Evolutionary conservation across 805 yeast species (phyloP), one percentile per base, ranked within the genome.

Genomic region (Candida parachauliodes): DNA sequence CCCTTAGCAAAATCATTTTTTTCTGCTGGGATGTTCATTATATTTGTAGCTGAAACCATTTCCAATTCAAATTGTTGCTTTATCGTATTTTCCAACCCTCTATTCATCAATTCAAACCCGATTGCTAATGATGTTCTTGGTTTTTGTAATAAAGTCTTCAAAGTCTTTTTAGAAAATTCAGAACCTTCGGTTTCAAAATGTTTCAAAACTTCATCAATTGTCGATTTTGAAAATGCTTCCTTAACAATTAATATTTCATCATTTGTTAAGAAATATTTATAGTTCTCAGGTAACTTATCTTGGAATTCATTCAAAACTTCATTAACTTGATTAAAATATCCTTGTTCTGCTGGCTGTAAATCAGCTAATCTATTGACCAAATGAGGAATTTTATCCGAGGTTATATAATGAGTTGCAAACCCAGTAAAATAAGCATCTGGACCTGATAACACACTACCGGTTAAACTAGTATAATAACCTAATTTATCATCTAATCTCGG

Each of bases 351-450:
- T 14, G 70, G 65, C 41, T 74, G 77, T 43, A 87, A 65, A 50
- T 74, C 79, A 7, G 83, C 71, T 43, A 91, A 70, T 46, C 95
- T 77, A 36, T 69, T 70, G 44, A 76, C 72, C 48, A 91, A 71
- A 18, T 76, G 80, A 1, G 70, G 72, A 34, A 88, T 55, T 46
- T 82, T 76, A 42, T 71, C 76, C 23, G 82, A 69, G 12, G 87
- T 81, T 20, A 91, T 82, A 54, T 79, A 93, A 58, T 93, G 98
- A 10, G 98, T 88, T 28, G 96, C 95, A 46, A 83, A 74, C 22
- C 98, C 98, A 7, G 83, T 72, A 46, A 81, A 59, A 52, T 87
- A 81, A n/a, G 83, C 81, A 54, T 91, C 98, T 46, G 72, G 66
- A 11, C 97, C 97, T 39, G 65, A 59, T 42, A 93, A 62, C 15